Evolutionary conservation across 345 rosid species (phyloP).

Genomic region (Capsella bursapastoris): DNA sequence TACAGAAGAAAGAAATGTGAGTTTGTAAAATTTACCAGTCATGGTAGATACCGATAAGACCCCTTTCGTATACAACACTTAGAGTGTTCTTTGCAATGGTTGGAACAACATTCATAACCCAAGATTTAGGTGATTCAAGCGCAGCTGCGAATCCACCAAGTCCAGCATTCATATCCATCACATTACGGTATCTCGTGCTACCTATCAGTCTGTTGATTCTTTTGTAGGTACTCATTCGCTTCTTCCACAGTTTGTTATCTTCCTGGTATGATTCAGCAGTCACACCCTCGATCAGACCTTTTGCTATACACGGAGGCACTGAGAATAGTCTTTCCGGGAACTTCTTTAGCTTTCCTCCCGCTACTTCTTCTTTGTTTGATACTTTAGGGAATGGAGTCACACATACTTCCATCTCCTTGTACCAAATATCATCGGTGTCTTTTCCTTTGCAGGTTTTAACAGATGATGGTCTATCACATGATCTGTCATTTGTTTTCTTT

Average conservation of each 20-base stretch:
- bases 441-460: constrained; percentile 50
- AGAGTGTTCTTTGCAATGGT: constrained; percentile 63
- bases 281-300: constrained; percentile 58
- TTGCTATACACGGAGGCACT: constrained; percentile 58
- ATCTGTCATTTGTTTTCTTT: constrained; percentile 54
- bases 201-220: constrained; percentile 58
- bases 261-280: constrained; percentile 51
- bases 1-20: neutral
- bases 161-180: constrained; percentile 83
- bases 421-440: constrained; percentile 67
- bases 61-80: constrained; percentile 65
- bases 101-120: constrained; percentile 83
- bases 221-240: constrained; percentile 61
- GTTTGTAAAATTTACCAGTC: constrained; percentile 60
- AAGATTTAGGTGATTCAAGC: constrained; percentile 61
- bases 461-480: constrained; percentile 49
- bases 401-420: constrained; percentile 72
- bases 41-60: constrained; percentile 82
- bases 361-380: constrained; percentile 48
- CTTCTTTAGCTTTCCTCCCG: constrained; percentile 52
- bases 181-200: constrained; percentile 67
- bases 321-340: constrained; percentile 65
- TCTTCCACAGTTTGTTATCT: constrained; percentile 61
- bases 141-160: constrained; percentile 77
- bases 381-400: constrained; percentile 65